Conservation (phyloP, 768 basidiomycete genomes). For the Boletus bicolor region DNA sequence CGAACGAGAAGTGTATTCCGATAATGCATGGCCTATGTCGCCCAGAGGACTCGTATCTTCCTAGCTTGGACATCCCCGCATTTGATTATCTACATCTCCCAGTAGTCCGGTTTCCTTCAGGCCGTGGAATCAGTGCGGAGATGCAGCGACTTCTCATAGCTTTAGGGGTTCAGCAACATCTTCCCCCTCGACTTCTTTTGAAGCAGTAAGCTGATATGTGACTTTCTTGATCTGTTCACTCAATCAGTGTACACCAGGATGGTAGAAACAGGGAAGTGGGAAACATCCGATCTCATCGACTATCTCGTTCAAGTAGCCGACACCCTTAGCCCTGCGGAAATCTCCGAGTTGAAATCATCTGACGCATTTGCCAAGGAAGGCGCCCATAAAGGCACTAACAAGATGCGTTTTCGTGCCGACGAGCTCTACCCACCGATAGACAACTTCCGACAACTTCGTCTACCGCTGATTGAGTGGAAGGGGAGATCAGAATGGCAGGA, state of each 20-base stretch:
- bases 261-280: not conserved
- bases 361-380: conserved; percentile 53
- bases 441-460: conserved; percentile 57
- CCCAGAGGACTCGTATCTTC: conserved; percentile 74
- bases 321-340: not conserved
- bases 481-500: conserved; percentile 59
- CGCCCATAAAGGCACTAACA: not conserved
- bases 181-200: not conserved
- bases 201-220: not conserved
- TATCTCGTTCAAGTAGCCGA: not conserved
- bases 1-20: conserved; percentile 43
- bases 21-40: conserved; percentile 56
- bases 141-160: not conserved
- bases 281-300: not conserved
- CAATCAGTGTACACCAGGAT: not conserved
- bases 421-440: conserved; percentile 83
- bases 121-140: conserved; percentile 36
- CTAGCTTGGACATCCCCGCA: conserved; percentile 52
- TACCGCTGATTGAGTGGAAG: conserved; percentile 87
- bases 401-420: conserved; percentile 51
- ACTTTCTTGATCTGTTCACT: too few relatives aligned
- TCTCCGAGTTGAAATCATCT: not conserved
- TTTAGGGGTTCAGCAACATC: not conserved
- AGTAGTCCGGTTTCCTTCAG: not conserved
- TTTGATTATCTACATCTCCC: not conserved